These are phyloP conservation scores for Myriosclerotinia scirpicola DNA, from an alignment of 2,329 filamentous ascomycete genomes.

Conservation along the genomic window DNA sequence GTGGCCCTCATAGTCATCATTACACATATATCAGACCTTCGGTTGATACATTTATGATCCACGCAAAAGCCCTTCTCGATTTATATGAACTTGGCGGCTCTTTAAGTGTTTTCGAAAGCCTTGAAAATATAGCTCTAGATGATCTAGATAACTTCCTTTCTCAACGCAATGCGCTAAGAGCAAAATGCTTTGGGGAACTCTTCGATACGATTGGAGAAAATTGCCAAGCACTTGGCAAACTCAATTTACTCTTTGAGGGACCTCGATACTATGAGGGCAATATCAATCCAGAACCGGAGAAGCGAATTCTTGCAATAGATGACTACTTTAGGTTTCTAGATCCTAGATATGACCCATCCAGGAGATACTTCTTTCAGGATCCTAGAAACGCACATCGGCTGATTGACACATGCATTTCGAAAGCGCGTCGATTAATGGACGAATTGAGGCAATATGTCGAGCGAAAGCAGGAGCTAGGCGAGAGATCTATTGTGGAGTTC, in stretches of 20 bases:
- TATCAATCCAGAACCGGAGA: neutral
- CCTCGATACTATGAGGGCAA: neutral
- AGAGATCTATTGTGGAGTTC: neutral
- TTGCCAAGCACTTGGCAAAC: neutral
- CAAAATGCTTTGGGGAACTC: neutral
- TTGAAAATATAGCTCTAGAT: neutral
- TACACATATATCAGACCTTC: neutral
- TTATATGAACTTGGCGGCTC: neutral
- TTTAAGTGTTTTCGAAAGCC: neutral
- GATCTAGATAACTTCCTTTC: neutral
- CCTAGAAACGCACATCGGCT: neutral
- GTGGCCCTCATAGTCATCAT: too few relatives aligned
- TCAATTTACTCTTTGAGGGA: neutral
- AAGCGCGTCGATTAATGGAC: neutral
- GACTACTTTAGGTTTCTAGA: neutral
- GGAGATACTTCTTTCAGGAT: neutral
- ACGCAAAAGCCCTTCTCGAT: rapidly evolving
- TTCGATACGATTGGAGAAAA: neutral
- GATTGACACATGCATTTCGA: neutral
- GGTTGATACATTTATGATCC: neutral
- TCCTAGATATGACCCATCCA: neutral
- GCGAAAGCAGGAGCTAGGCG: rapidly evolving
- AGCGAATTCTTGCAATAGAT: neutral
- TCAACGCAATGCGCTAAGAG: too few relatives aligned
- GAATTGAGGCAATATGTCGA: neutral